Conservation (phyloP, 371 early-diverging fungal genomes). For the Syncephalastrum sp. region DNA sequence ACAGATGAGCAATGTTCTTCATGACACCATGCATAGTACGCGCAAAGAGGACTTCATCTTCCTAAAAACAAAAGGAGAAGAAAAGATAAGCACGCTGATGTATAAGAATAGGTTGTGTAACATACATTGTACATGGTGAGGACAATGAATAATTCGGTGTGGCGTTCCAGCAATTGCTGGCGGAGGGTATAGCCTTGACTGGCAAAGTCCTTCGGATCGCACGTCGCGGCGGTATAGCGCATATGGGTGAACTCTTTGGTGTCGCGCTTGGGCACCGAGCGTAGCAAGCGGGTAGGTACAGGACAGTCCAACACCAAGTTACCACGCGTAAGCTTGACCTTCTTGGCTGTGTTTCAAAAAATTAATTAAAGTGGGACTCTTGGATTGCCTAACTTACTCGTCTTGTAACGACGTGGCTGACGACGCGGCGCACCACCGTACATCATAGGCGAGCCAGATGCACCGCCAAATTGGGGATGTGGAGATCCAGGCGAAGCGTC, state of each 20-base stretch:
- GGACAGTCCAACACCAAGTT: slow-evolving; percentile 81
- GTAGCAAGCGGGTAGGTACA: slow-evolving; percentile 65
- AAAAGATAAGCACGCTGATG: neutral
- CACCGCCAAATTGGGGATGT: slow-evolving; percentile 10
- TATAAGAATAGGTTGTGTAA: slow-evolving; percentile 5
- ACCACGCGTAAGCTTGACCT: slow-evolving; percentile 70
- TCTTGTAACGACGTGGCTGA: slow-evolving; percentile 65
- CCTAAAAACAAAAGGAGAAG: slow-evolving; percentile 34
- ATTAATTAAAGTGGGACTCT: slow-evolving; percentile 1
- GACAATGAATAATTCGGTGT: slow-evolving; percentile 89
- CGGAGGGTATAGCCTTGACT: slow-evolving; percentile 77
- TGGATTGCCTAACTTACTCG: slow-evolving; percentile 36
- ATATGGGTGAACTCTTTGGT: slow-evolving; percentile 75
- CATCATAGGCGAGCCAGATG: slow-evolving; percentile 27
- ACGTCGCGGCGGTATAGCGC: slow-evolving; percentile 83
- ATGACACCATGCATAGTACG: slow-evolving; percentile 89
- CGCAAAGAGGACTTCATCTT: slow-evolving; percentile 88
- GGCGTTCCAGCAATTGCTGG: slow-evolving; percentile 68
- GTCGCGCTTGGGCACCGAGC: slow-evolving; percentile 56
- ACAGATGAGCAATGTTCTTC: slow-evolving; percentile 90
- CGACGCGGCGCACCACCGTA: slow-evolving; percentile 53
- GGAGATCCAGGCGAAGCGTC: slow-evolving; percentile 14
- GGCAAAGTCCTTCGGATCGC: slow-evolving; percentile 81
- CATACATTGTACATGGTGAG: slow-evolving; percentile 83
- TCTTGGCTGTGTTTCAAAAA: slow-evolving; percentile 29